Evolutionary conservation across 1,139 yeast genomes (phyloP), one percentile per base, ranked within the genome.

Genomic region (Nadsonia commutata): DNA sequence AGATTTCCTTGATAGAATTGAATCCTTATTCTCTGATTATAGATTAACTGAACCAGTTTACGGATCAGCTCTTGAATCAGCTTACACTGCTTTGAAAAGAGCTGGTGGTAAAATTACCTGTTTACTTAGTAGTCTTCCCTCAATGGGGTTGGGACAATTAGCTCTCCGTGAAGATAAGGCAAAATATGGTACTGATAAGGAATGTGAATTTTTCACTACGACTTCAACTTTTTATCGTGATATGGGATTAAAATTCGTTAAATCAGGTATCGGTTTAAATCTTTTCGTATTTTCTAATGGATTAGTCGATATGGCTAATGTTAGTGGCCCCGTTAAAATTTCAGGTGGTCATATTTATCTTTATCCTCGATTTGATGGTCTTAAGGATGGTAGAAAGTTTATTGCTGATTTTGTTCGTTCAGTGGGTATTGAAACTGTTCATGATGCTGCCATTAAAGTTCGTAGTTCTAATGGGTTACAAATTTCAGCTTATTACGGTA

Each of bases 401-500:
- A 71, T 77, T 16, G 74, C 78, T 37, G 82, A 80, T 37, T 67
- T 83, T 52, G 66, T 36, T 54, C 62, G 18, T 67, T 43, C 51
- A 20, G 49, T 51, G 31, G 45, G 47, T 13, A 53, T 52, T 31
- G 60, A 50, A 53, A 57, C 66, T 13, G 98, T 94, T 3, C 80
- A 81, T 54, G 94, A 84, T 58, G 90, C 83, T 3, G 80, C 81
- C 53, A 64, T 90, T 52, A 86, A 86, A 57, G 73, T 86, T 37
- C 80, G 99, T 51, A 82, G 93, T 54, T 85, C 96, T 1, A 78
- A 74, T 50, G 98, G 98, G 0, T 67, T 93, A 46, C 94, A 84
- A 56, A 86, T 90, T 4, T 64, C 76, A n/a, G 76, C 76, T 46
- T 83, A 85, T 58, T 80, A 79, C 54, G 93, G 90, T 1, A 74